Evolutionary conservation across 768 basidiomycete species (phyloP), one percentile per base, ranked within the genome.

Genomic region (Brasilioporus rufonigricans): DNA sequence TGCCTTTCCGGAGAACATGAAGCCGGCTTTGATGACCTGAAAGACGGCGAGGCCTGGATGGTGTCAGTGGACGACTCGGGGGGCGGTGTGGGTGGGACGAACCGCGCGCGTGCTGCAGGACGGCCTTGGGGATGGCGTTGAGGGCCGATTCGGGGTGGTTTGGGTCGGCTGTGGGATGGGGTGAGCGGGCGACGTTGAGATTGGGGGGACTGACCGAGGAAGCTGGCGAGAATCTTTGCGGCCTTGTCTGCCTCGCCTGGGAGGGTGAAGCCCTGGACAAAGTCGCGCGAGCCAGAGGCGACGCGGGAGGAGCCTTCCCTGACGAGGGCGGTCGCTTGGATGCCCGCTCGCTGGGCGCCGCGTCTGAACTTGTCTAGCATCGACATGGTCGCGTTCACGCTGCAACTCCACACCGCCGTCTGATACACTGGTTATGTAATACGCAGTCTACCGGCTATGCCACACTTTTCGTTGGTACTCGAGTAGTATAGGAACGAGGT

Each of bases 171-270:
- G 65, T 35, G 60, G 29, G 40, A 31, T 13, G 29, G 12, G 23
- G n/a, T 39, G 31, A 18, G 52, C 18, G 44, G 23, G 19, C 23
- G 24, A 14, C 16, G 21, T 38, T 3, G 49, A 44, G 16, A 23
- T 11, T 11, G 7, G 21, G 3, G 7, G 8, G 29, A 61, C 79
- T 51, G 66, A 93, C 92, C 94, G n/a, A 96, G 77, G 78, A 98
- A 98, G 59, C 84, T 86, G 58, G 84, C 85, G 29, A 98, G 74
- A 63, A 96, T 98, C 72, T 87, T 91, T 16, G 94, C 93, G 0
- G 94, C 92, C 68, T 97, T 97, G 56, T 93, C 89, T 39, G 93
- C 89, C 71, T 98, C 95, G 56, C 91, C 93, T 19, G 93, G 93
- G 23, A 98, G 78, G 38, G 82, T 85, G 74, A 98, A 98, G 5